Conservation (phyloP, 768 basidiomycete species). For the Tylopilus plumbeoviolaceoides region DNA sequence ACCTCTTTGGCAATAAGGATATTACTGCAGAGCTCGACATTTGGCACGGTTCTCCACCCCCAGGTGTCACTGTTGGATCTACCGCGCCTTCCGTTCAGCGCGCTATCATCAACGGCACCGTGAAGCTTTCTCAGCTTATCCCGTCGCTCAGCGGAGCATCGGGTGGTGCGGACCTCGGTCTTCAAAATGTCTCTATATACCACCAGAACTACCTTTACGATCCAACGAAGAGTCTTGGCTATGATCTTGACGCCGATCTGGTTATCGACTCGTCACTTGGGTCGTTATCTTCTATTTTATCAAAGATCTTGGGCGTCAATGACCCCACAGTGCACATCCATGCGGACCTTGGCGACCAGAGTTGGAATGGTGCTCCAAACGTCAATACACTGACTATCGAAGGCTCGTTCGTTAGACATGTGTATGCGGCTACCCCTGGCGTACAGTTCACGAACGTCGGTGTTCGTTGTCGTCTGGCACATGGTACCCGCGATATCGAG, state of each 20-base stretch:
- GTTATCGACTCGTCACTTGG: background rate
- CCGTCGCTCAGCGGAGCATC: background rate
- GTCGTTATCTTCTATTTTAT: background rate
- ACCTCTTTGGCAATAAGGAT: constrained; percentile 3
- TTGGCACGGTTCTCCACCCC: constrained; percentile 4
- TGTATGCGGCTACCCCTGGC: background rate
- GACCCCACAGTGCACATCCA: background rate
- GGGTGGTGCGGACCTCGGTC: background rate
- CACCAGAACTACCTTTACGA: constrained; percentile 8
- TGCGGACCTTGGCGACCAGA: background rate
- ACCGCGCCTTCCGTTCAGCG: constrained; percentile 2
- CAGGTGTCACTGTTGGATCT: background rate
- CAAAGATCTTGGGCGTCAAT: background rate
- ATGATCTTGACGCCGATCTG: constrained; percentile 2
- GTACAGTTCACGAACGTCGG: constrained; percentile 1
- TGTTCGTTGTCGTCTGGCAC: background rate
- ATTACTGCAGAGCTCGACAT: constrained; percentile 2
- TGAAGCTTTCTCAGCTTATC: constrained; percentile 4
- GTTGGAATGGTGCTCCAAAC: background rate
- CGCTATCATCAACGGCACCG: background rate
- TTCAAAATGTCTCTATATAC: constrained; percentile 4
- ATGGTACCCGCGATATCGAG: background rate
- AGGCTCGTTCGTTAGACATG: background rate
- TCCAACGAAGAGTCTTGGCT: background rate
- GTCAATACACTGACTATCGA: background rate